Conservation (phyloP, 306 rosid genomes). For the Fragaria nilgerrensis region DNA sequence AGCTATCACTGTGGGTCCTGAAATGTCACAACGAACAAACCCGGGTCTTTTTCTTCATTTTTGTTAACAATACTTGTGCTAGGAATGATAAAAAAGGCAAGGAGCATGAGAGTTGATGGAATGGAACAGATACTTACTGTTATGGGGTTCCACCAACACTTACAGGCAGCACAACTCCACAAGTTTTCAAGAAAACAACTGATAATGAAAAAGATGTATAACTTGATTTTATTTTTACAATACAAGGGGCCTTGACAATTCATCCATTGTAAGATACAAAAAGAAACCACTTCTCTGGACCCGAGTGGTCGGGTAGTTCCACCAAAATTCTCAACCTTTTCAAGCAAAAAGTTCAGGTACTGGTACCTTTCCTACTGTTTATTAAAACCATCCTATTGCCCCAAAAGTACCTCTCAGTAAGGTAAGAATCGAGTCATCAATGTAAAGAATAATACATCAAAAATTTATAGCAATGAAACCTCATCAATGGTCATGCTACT, state of each 20-base stretch:
- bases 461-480: constrained; percentile 1
- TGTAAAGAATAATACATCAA: constrained; percentile 19
- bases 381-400: background rate
- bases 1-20: background rate
- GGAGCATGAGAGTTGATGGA: background rate
- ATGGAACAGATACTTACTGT: background rate
- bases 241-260: background rate
- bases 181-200: background rate
- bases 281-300: background rate
- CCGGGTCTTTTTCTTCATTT: background rate
- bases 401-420: background rate
- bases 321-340: background rate
- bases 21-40: background rate
- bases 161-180: background rate
- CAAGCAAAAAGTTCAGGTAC: background rate
- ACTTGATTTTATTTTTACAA: background rate
- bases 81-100: background rate
- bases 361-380: background rate
- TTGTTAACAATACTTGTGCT: background rate
- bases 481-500: background rate
- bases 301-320: background rate
- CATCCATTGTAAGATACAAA: background rate
- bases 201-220: background rate
- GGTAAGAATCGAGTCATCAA: background rate
- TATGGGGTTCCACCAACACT: background rate